Conservation (phyloP, 75 land plant genomes). For the Sequoia sempervirens region DNA sequence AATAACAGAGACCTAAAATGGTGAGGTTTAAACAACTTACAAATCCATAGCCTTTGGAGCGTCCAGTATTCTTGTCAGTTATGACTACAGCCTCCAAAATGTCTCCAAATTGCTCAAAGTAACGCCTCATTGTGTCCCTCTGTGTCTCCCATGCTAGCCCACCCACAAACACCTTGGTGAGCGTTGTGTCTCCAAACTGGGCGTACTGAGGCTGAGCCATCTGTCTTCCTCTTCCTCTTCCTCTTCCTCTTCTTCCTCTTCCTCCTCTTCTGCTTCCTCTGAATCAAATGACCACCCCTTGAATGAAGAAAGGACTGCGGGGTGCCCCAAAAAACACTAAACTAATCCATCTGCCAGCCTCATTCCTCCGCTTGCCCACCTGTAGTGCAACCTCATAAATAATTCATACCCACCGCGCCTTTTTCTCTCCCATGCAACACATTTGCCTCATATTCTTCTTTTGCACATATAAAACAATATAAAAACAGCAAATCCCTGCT, state of each 20-base stretch:
- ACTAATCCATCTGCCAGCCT: conserved; percentile 9
- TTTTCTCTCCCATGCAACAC: not conserved
- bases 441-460: conserved; percentile 1
- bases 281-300: not conserved
- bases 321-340: not conserved
- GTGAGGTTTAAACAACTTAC: conserved; percentile 28
- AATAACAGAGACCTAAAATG: not conserved
- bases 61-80: conserved; percentile 68
- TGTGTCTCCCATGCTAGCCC: conserved; percentile 87
- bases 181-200: conserved; percentile 69
- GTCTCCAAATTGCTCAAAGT: conserved; percentile 78
- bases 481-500: conserved; percentile 6
- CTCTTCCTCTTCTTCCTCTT: too few species aligned
- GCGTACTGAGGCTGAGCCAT: conserved; percentile 4
- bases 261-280: not conserved
- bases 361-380: not conserved
- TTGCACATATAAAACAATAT: not conserved
- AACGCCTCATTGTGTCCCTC: conserved; percentile 51
- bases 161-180: conserved; percentile 77
- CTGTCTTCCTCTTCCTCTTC: not conserved
- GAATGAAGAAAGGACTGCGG: not conserved
- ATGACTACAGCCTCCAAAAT: conserved; percentile 82
- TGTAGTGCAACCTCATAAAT: conserved; percentile 3
- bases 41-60: conserved; percentile 84
- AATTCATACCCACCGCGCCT: conserved; percentile 8